phyloP scores from a whole-genome alignment of 2,329 filamentous ascomycete species.

The Dissoconium aciculare region DNA sequence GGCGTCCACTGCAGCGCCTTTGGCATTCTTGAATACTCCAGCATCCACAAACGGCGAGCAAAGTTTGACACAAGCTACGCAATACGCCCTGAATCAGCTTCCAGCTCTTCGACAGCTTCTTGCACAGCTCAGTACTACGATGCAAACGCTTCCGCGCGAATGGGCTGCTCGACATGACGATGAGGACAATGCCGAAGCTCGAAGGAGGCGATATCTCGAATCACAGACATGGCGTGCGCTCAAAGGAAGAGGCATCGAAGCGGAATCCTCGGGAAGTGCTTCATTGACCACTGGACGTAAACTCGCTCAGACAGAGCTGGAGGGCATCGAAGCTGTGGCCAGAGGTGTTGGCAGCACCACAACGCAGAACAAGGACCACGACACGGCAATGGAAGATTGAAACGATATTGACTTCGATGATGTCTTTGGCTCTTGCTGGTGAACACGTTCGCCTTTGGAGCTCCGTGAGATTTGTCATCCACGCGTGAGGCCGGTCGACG shows the following conservation, averaged over 20 bases:
- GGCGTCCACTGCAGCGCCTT: constrained; percentile 7
- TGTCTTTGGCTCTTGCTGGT: no score
- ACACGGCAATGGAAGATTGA: constrained; percentile 1
- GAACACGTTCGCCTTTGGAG: no score
- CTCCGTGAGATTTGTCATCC: no score
- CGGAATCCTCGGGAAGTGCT: constrained; percentile 19
- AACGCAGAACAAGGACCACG: neutral
- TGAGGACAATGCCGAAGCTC: constrained; percentile 41
- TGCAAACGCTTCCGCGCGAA: constrained; percentile 20
- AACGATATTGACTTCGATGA: no score
- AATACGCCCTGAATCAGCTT: constrained; percentile 70
- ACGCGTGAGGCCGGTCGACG: no score
- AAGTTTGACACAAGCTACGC: constrained; percentile 53
- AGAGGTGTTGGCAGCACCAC: constrained; percentile 17
- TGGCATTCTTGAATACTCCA: constrained; percentile 44
- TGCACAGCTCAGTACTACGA: constrained; percentile 36
- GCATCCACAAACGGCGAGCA: constrained; percentile 28
- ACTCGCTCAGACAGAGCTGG: constrained; percentile 23
- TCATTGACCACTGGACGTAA: constrained; percentile 13
- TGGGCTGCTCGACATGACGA: constrained; percentile 19
- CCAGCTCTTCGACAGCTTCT: constrained; percentile 62
- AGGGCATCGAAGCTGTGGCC: constrained; percentile 25
- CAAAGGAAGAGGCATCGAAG: constrained; percentile 54
- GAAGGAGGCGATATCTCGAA: constrained; percentile 73
- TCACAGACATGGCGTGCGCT: constrained; percentile 61